Evolutionary conservation across 331 rosid species (phyloP), one percentile per base, ranked within the genome.

Genomic region (Cucumis variabilis): DNA sequence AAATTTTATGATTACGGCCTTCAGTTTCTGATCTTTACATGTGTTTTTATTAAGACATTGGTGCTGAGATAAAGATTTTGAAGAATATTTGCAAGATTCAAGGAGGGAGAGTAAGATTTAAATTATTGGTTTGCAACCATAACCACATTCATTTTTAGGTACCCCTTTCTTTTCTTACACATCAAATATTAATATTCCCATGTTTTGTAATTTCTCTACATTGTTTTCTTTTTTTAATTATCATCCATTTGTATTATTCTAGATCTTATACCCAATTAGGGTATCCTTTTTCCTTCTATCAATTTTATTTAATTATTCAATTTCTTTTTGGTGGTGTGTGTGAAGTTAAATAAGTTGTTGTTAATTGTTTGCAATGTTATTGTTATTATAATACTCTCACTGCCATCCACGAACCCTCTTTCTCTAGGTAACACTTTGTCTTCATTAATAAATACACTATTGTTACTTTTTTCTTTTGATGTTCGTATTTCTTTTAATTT

Each of bases 1-100:
- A 79, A 79, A 53, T 71, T 30, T 76, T 77, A 30, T 46, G 83
- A 75, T 75, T 5, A 75, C 23, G 60, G 19, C 9, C 62, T 75
- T 75, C 60, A 5, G 11, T 74, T 21, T 44, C 28, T 75, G 37
- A 86, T 88, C 48, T 81, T 81, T 58, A 81, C 27, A 19, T 81
- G 71, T 89, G 92, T 92, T 92, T 88, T 65, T 86, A 84, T 51
- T 70, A 7, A 60, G 92, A 91, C 91, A 92, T 14, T 65, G 25
- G 58, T 80, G 67, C 50, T 27, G 48, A 10, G 48, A 58, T 53
- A 15, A 80, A 58, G 69, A 90, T 91, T 66, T 82, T 76, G 65
- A 83, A 37, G 95, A 93, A 93, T 90, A 91, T 92, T 81, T 87
- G 92, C 89, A 83, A 60, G 90, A 88, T 90, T 90, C 91, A 63